Base-by-base conservation (phyloP, 2,329 filamentous ascomycete species). In the Fusarium sp. region DNA sequence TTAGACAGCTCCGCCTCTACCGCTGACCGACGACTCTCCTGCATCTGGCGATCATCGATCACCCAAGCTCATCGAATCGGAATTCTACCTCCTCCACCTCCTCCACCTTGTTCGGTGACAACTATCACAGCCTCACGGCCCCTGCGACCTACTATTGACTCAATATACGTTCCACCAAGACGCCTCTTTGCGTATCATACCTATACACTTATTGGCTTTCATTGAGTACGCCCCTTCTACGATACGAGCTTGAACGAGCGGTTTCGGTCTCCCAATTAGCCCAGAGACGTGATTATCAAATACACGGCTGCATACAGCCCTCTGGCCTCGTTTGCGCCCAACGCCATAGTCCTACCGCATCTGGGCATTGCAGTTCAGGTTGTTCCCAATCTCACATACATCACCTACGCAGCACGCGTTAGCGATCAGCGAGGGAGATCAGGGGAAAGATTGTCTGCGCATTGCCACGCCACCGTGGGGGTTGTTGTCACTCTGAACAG, bases 221-320 rank as follows among this genome's bases (percentile, higher is more conserved):
- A 55, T 62, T 65, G 61, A 72, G 36, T 62, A 68, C 72, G 45
- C 59, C 70, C 64, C 54, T 42, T 73, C 62, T 64, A 78, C 75
- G 78, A 82, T 81, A 82, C 81, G 81, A 82, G 79, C 74, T 72
- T 55, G 67, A 67, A 73, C 77, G 77, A 76, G 71, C 73, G 76
- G 73, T 77, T 63, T 66, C 74, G 65, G 73, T 73, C 73, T 68
- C 54, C 50, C 39, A 74, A 58, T 71, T 75, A 53, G 51, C 51
- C 60, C 57, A 70, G 69, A 73, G 73, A 57, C 69, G 68, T 74
- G 73, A 75, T 73, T 75, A 51, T 74, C 78, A 77, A 63, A 71
- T 59, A 59, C 60, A 62, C 75, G 75, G 76, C 55, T 78, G 64
- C 72, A 75, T 72, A 73, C 77, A 76, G 66, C 50, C 53, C 42